Base-by-base conservation (phyloP, 768 basidiomycete species). In the Lyophyllum atratum region DNA sequence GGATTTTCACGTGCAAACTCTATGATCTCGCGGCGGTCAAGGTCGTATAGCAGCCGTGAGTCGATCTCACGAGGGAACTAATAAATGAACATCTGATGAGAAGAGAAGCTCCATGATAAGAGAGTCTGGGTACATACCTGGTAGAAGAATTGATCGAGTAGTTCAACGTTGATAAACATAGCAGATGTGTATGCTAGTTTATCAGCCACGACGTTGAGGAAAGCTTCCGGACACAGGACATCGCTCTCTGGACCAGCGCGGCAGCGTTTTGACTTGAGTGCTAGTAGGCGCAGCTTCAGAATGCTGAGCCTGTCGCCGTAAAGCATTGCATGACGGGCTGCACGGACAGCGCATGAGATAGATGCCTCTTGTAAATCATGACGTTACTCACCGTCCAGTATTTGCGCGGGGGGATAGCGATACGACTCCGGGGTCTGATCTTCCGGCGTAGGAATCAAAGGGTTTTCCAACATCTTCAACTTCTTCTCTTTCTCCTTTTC, bases 41-140 rank as follows among this genome's bases (percentile, higher is more conserved):
- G 80, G 69, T 96, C 92, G 65, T 98, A 97, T 26, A 96, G 80
- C 49, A 99, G 74, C 24, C 95, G 84, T 21, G 93, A 92, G 71
- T 98, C 96, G 56, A 99, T 98, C 74, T 98, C 96, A 29, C 96
- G 87, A 59, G 97, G 96, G 79, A 99, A 98, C 92, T 97, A 59
- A 6, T 55, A 14, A 19, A 44, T 25, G 11, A 25, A 25, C 49
- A 19, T 37, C 14, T 25, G 26, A 58, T 29, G 47, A 56, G 48
- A 45, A 28, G 21, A 14, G 26, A 47, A 17, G 26, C n/a, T 1
- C n/a, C 48, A 42, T 49, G 46, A 8, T 48, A 43, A 40, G 6
- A 44, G 17, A 6, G 29, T 15, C 22, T 31, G n/a, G 46, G 25
- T 21, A 68, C 82, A 43, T 62, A 92, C 93, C 80, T 96, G 93